These are phyloP conservation scores for Aureobasidium sp. DNA, from an alignment of 2,329 filamentous ascomycete genomes.

Conservation along the genomic window DNA sequence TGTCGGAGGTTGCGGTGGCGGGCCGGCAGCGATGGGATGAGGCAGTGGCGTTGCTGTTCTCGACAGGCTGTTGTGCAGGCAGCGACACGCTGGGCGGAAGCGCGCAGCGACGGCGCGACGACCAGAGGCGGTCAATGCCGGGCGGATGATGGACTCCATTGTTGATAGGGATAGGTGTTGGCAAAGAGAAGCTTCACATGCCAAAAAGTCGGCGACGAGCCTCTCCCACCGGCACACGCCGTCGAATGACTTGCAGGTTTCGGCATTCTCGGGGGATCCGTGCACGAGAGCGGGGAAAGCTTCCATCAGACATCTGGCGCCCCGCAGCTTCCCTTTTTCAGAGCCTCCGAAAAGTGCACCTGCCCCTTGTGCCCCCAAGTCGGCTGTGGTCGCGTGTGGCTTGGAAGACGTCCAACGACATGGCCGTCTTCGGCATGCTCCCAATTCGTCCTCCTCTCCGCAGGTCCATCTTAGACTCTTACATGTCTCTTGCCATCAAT, in stretches of 20 bases:
- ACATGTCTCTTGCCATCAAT: neutral
- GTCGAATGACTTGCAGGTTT: neutral
- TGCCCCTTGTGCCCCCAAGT: neutral
- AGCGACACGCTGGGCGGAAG: constrained; percentile 15
- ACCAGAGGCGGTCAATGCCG: constrained; percentile 22
- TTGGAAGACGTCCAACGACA: neutral
- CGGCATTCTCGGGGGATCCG: neutral
- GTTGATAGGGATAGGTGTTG: neutral
- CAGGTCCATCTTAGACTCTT: neutral
- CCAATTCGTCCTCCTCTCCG: neutral
- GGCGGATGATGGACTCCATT: constrained; percentile 10
- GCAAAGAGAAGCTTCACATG: constrained; percentile 9
- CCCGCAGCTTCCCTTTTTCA: neutral
- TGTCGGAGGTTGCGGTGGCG: constrained; percentile 49
- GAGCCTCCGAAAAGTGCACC: neutral
- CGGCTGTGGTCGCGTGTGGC: neutral
- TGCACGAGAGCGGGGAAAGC: neutral
- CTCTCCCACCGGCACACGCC: neutral
- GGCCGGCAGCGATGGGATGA: constrained; percentile 48
- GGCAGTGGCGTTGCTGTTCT: constrained; percentile 47
- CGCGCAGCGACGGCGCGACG: constrained; percentile 15
- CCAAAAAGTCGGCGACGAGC: neutral
- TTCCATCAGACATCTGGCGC: neutral
- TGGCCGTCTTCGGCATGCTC: neutral
- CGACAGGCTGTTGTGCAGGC: constrained; percentile 33